phyloP scores from a whole-genome alignment of 129 eudicot genomes.

The Ambrosia artemisiifolia region DNA sequence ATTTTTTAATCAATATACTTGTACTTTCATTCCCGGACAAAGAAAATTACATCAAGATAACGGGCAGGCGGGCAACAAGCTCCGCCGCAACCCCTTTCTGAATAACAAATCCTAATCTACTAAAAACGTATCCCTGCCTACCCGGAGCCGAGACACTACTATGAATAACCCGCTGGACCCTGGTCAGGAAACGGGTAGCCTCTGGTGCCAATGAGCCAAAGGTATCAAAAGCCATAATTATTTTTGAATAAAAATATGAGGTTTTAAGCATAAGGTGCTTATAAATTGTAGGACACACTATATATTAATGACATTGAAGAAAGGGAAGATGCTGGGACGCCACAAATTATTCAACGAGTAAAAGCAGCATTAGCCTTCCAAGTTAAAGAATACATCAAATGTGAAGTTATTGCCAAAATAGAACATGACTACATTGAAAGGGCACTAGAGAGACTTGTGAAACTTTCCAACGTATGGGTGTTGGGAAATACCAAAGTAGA shows the following conservation, averaged over 20 bases:
- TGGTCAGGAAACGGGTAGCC: no score
- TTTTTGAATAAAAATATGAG: neutral
- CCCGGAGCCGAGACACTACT: no score
- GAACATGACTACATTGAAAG: constrained; percentile 41
- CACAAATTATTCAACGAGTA: constrained; percentile 57
- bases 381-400: constrained; percentile 67
- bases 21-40: no score
- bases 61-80: no score
- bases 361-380: constrained; percentile 74
- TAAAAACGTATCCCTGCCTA: no score
- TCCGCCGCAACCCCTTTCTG: no score
- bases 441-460: constrained; percentile 55
- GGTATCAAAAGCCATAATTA: no score
- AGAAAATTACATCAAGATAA: no score
- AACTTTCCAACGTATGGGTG: constrained; percentile 40
- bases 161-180: no score
- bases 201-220: no score
- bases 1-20: no score
- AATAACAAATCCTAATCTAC: no score
- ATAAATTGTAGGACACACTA: constrained; percentile 52
- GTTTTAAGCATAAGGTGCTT: neutral
- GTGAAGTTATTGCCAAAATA: constrained; percentile 32
- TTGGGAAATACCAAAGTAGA: constrained; percentile 49
- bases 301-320: constrained; percentile 63
- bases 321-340: constrained; percentile 90